Base-by-base conservation (phyloP, 768 basidiomycete species). In the Suillus cothurnatus region DNA sequence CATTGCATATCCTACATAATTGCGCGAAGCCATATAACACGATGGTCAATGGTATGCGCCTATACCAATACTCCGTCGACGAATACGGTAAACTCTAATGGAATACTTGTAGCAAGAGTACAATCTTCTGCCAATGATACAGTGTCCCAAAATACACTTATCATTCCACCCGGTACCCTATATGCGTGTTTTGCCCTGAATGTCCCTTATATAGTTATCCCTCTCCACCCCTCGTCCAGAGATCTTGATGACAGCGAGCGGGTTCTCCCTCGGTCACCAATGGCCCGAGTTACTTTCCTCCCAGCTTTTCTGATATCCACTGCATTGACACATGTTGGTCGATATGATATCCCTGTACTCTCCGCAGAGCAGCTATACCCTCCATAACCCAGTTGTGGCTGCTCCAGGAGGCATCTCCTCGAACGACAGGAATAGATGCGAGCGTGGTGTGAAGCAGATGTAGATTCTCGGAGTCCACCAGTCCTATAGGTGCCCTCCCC, bases 321-420 rank as follows among this genome's bases (percentile, higher is more conserved):
- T 72, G 72, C 3, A 50, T 19, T 15, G 76, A 70, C 39, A 75
- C 73, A 52, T 75, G 68, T 57, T 76, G 77, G 56, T 76, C 75
- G 9, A 76, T 58, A 17, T 67, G 68, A 45, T 68, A 76, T 55
- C 72, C 75, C 14, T 78, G 75, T 38, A 67, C 43, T 61, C 67
- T 75, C 45, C 72, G 71, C 50, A 76, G 62, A 34, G 72, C 75
- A 2, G 52, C 55, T 66, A 78, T 62, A 43, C 73, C 76, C 39
- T 76, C 76, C 70, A 75, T 73, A 64, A 74, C 75, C 75, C 75
- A 76, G 19, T 67, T 70, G 58, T 65, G 75, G 36, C 72, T 70
- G 55, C 64, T 68, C 76, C 75, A 76, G 26, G 69, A 67, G 5
- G 73, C 52, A 58, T 77, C 71, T 52, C 73, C 75, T 45, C 58